A percentile compares a stretch with the other conserved stretches of the same genome.
These are phyloP conservation scores for Ophiorrhiza pumila DNA, from an alignment of 257 asterid species.

Conservation along the genomic window DNA sequence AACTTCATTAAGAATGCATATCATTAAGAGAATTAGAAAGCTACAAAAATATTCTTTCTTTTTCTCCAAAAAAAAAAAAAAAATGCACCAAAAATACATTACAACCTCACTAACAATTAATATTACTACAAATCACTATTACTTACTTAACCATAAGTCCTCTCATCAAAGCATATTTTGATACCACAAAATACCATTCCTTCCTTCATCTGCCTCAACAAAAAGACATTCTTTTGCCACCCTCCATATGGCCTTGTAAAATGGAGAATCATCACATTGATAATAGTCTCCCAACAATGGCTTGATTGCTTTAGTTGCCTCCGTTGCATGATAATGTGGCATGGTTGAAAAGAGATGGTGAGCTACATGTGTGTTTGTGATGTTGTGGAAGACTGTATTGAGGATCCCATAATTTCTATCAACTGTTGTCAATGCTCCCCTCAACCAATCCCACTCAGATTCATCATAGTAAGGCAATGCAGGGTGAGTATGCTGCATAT, in stretches of 20 bases:
- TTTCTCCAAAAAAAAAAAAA: too few species aligned
- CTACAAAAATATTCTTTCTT: not conserved
- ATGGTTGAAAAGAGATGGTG: conserved; percentile 63
- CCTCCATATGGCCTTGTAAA: conserved; percentile 62
- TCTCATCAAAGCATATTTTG: conserved; percentile 38
- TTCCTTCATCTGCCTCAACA: conserved; percentile 51
- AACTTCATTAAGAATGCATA: not conserved
- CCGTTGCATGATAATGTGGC: conserved; percentile 72
- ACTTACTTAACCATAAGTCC: not conserved
- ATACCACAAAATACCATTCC: conserved; percentile 58
- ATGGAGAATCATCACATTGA: conserved; percentile 45
- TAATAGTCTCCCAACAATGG: conserved; percentile 55
- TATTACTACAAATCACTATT: too few species aligned
- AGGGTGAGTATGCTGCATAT: conserved; percentile 65
- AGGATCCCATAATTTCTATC: conserved; percentile 60
- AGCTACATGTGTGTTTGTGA: conserved; percentile 59
- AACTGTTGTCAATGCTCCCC: conserved; percentile 67
- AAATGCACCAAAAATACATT: not conserved
- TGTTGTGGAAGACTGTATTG: conserved; percentile 58
- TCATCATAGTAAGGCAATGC: conserved; percentile 62
- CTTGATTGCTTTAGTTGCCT: conserved; percentile 56
- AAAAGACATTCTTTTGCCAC: conserved; percentile 55
- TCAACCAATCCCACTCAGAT: conserved; percentile 68
- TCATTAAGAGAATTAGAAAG: not conserved
- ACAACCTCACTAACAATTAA: not conserved